These are phyloP conservation scores for Prunus yedoensis DNA, from an alignment of 331 rosid genomes.

Conservation along the genomic window DNA sequence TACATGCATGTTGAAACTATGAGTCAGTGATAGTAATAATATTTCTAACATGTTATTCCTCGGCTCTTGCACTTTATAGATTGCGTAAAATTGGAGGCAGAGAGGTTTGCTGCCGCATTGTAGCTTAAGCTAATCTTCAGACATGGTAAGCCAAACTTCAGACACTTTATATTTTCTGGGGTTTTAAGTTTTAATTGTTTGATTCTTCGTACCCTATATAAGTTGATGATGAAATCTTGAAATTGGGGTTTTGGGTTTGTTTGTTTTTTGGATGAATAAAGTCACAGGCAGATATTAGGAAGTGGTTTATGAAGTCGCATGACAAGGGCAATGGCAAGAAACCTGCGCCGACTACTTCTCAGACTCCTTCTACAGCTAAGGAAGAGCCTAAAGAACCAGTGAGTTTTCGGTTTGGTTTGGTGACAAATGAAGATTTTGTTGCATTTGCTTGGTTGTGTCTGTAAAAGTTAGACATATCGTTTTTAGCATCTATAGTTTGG, in stretches of 20 bases:
- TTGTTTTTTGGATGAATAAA: neutral
- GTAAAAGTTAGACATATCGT: neutral
- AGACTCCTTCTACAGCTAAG: constrained; percentile 43
- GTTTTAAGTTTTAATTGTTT: too few species aligned
- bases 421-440: neutral
- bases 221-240: too few species aligned
- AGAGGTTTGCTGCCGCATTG: too few species aligned
- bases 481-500: neutral
- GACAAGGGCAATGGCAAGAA: constrained; percentile 50
- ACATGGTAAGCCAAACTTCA: too few species aligned
- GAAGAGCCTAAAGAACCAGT: constrained; percentile 47
- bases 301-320: constrained; percentile 96
- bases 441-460: neutral
- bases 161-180: too few species aligned
- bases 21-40: too few species aligned
- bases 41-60: too few species aligned
- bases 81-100: neutral
- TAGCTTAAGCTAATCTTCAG: too few species aligned
- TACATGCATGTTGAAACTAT: too few species aligned
- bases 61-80: neutral
- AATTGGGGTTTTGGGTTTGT: neutral
- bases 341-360: constrained; percentile 11
- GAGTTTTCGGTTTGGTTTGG: constrained; percentile 20
- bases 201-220: too few species aligned
- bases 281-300: constrained; percentile 71